A percentile compares a stretch with the other conserved stretches of the same genome.
phyloP scores from a whole-genome alignment of 192 early-diverging fungal genomes.

The Backusella australiensis region DNA sequence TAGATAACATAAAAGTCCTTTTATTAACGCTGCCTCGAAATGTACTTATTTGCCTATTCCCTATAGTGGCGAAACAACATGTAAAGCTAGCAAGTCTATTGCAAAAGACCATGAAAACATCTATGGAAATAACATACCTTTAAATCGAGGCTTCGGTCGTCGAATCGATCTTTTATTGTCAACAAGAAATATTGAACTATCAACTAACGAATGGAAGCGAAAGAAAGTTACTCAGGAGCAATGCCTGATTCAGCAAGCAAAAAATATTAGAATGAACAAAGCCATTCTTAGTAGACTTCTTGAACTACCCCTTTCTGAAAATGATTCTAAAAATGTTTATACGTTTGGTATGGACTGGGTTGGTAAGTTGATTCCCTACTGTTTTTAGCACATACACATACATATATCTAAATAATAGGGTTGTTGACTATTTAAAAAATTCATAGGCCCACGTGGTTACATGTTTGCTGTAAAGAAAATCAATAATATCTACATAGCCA shows the following conservation, averaged over 20 bases:
- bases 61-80: constrained; percentile 14
- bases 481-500: constrained; percentile 14
- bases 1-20: constrained; percentile 15
- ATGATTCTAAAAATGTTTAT: constrained; percentile 13
- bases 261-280: constrained; percentile 20
- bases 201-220: constrained; percentile 13
- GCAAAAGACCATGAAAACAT: constrained; percentile 18
- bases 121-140: constrained; percentile 13
- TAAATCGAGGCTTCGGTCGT: constrained; percentile 14
- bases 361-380: constrained; percentile 12
- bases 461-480: constrained; percentile 14
- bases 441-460: constrained; percentile 17
- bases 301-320: constrained; percentile 12
- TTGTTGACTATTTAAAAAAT: constrained; percentile 16
- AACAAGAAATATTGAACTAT: constrained; percentile 16
- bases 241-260: constrained; percentile 16
- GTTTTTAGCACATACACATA: constrained; percentile 13
- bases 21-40: constrained; percentile 15
- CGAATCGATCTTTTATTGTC: constrained; percentile 17
- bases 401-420: constrained; percentile 10
- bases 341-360: constrained; percentile 19
- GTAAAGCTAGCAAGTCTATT: constrained; percentile 17
- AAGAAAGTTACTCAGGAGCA: constrained; percentile 13
- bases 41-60: constrained; percentile 17
- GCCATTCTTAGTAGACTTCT: constrained; percentile 19